Base-by-base conservation (phyloP, 2,329 filamentous ascomycete species). In the Phialocephala sp. region DNA sequence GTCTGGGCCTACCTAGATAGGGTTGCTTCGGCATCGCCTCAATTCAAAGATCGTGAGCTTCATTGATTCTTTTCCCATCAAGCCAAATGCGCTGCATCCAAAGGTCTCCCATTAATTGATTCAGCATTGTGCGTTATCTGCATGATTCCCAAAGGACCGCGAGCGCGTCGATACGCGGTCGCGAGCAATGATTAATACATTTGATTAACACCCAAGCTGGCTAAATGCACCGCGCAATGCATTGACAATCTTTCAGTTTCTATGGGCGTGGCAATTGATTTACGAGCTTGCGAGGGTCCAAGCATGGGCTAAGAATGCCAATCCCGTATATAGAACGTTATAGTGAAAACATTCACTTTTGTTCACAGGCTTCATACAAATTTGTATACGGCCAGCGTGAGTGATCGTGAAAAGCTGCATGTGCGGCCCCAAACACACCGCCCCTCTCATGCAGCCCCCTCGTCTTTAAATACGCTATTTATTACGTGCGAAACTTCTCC, bases 181-280 rank as follows among this genome's bases (percentile, higher is more conserved):
- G 50, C 45, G 45, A 50, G 20, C 50, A 54, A 32, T 54, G 12
- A 54, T 32, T 54, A 54, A 54, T 32, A 18, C 50, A 54, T 14
- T 35, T 54, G 12, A 35, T 24, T 15, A 11, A 32, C 8, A 27
- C 18, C 18, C 20, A 35, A 35, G 8, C 27, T 35, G 24, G 24
- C 11, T 32, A 8, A 24, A 54, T 27, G 50, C 15, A 24, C 24
- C 50, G 24, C 50, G 3, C 24, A 11, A 32, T 54, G 50, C 50
- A 9, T 14, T 54, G 50, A 35, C 57, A 59, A n/a, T 61, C 60
- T 15, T 62, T 41, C 52, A 32, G 39, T 59, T 56, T n/a, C 15
- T 36, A 43, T 32, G 32, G 20, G 64, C 70, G 71, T 72, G 70
- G 62, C 61, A 71, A 61, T 71, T 72, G 60, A 68, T 72, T 60